Evolutionary conservation across 352 stramenopile genomes (phyloP).

Genomic region (Phytophthora constricta): DNA sequence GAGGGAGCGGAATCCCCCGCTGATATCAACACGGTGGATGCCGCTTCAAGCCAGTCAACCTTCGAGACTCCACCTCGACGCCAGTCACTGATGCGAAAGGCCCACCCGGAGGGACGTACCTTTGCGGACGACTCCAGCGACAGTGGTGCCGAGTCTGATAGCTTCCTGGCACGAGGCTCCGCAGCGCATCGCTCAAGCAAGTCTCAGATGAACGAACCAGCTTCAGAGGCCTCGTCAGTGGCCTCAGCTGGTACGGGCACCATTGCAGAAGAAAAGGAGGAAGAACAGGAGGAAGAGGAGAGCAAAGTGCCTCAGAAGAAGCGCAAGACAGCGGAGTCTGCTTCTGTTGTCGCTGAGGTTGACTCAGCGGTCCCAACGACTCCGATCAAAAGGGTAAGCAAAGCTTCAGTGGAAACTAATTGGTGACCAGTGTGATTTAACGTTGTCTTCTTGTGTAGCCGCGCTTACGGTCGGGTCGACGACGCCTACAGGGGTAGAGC

Average conservation of each 20-base stretch:
- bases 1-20: slow-evolving; percentile 16
- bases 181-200: slow-evolving; percentile 35
- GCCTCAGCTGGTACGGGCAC: slow-evolving; percentile 1
- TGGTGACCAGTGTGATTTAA: not conserved
- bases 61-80: slow-evolving; percentile 42
- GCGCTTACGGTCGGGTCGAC: slow-evolving; percentile 20
- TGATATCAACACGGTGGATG: slow-evolving; percentile 21
- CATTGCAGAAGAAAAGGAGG: slow-evolving; percentile 27
- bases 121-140: slow-evolving; percentile 65
- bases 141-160: slow-evolving; percentile 51
- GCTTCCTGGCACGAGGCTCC: slow-evolving; percentile 36
- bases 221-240: slow-evolving; percentile 18
- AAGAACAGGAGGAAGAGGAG: slow-evolving; percentile 16
- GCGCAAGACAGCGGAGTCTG: slow-evolving; percentile 6
- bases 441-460: slow-evolving; percentile 19
- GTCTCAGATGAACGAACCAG: slow-evolving; percentile 4
- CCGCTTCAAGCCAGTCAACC: slow-evolving; percentile 8
- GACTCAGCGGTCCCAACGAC: too few species aligned
- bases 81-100: slow-evolving; percentile 60
- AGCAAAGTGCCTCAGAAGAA: slow-evolving; percentile 17
- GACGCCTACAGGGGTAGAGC: slow-evolving; percentile 13
- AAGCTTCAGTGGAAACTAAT: not conserved
- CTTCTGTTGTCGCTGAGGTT: too few species aligned
- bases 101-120: slow-evolving; percentile 43
- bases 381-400: slow-evolving; percentile 21